phyloP scores from a whole-genome alignment of 768 basidiomycete species.

The Calocera cornea region DNA sequence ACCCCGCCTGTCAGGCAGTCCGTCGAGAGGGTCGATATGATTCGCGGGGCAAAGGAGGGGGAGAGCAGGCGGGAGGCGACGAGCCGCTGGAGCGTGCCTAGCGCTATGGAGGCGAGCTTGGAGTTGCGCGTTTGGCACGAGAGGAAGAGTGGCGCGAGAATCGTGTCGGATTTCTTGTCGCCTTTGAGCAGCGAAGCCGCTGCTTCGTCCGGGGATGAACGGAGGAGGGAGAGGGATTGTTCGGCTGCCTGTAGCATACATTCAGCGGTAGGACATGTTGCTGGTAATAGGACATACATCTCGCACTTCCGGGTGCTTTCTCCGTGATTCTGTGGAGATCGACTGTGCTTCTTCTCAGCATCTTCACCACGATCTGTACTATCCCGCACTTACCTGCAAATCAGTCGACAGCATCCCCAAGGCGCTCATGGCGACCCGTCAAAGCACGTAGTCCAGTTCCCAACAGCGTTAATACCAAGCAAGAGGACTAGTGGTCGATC shows the following conservation, averaged over 20 bases:
- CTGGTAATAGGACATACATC: slow-evolving; percentile 43
- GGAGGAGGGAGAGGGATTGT: slow-evolving; percentile 66
- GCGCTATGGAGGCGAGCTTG: slow-evolving; percentile 85
- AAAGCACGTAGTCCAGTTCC: slow-evolving; percentile 4
- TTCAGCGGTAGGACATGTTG: slow-evolving; percentile 4
- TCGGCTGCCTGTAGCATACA: slow-evolving; percentile 55
- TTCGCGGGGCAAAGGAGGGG: slow-evolving; percentile 58
- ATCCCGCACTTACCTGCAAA: slow-evolving; percentile 38
- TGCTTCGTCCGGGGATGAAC: slow-evolving; percentile 71
- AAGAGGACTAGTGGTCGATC: background rate
- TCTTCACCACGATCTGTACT: background rate
- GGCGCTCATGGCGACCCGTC: slow-evolving; percentile 17
- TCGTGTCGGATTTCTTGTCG: slow-evolving; percentile 53
- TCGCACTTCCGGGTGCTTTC: slow-evolving; percentile 85
- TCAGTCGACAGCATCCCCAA: slow-evolving; percentile 35
- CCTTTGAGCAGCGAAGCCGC: slow-evolving; percentile 59
- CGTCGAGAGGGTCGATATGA: slow-evolving; percentile 63
- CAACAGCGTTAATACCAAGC: background rate
- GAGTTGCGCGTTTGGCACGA: slow-evolving; percentile 85
- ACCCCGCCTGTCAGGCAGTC: slow-evolving; percentile 88
- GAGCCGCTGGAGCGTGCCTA: slow-evolving; percentile 81
- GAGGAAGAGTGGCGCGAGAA: slow-evolving; percentile 82
- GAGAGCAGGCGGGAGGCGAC: slow-evolving; percentile 79
- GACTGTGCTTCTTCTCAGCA: slow-evolving; percentile 37
- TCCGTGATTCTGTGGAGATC: slow-evolving; percentile 71